These are phyloP conservation scores for Wallacemonas sp. DNA, from an alignment of 208 protist genomes.

Conservation along the genomic window DNA sequence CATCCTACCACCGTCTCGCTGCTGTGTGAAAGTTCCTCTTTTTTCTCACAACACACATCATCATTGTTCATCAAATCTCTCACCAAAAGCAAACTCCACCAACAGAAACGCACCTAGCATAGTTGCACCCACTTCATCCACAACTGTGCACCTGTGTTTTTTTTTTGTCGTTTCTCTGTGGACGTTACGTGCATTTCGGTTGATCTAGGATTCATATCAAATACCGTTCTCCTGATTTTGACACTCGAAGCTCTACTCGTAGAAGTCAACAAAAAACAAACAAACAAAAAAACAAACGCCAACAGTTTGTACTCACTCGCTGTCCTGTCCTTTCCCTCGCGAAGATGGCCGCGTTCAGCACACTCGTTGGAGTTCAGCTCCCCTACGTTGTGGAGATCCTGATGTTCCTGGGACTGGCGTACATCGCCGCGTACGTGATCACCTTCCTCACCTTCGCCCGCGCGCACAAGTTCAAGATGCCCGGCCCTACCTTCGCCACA, in stretches of 20 bases:
- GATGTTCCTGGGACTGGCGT: constrained; percentile 58
- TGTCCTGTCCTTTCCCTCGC: too few species aligned
- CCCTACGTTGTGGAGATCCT: constrained; percentile 59
- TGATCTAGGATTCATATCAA: too few species aligned
- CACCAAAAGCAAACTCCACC: not conserved
- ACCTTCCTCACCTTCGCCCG: constrained; percentile 69
- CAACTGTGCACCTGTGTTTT: too few species aligned
- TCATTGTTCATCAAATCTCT: not conserved
- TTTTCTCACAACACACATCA: not conserved
- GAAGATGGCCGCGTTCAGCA: constrained; percentile 74
- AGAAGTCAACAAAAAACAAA: too few species aligned
- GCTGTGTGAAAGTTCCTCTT: not conserved
- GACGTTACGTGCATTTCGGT: too few species aligned
- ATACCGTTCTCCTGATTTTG: too few species aligned
- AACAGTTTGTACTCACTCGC: too few species aligned
- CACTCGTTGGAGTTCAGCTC: constrained; percentile 64
- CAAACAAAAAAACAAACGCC: too few species aligned
- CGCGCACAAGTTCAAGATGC: constrained; percentile 74
- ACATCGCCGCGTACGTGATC: constrained; percentile 50
- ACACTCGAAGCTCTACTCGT: too few species aligned
- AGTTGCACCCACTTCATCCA: not conserved
- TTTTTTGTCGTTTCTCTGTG: too few species aligned
- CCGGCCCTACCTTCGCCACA: constrained; percentile 56
- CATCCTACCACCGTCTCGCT: not conserved
- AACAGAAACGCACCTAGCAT: not conserved